Conservation (phyloP, 371 early-diverging fungal species). For the Mucor ambiguus region DNA sequence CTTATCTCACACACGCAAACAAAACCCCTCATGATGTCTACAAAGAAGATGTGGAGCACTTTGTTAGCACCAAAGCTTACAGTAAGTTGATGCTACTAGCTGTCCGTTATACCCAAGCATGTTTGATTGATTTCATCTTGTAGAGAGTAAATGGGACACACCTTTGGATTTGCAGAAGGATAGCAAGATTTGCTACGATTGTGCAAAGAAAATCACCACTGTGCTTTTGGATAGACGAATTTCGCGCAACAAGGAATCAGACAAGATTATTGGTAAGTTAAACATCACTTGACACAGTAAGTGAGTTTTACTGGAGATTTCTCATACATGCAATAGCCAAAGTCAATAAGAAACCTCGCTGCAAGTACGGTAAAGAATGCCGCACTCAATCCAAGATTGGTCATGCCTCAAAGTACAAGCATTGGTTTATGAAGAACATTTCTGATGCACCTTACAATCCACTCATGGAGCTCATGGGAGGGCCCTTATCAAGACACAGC, state of each 20-base stretch:
- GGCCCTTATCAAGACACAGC: neutral
- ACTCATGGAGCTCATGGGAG: neutral
- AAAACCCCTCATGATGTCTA: conserved; percentile 27
- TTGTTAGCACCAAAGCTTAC: conserved; percentile 18
- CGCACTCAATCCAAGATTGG: conserved; percentile 25
- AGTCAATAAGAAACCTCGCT: conserved; percentile 25
- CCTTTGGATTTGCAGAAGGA: conserved; percentile 28
- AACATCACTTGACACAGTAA: neutral
- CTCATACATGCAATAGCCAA: neutral
- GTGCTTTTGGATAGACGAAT: conserved; percentile 32
- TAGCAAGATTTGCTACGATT: conserved; percentile 40
- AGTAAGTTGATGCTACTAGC: conserved; percentile 30
- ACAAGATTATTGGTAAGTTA: conserved; percentile 23
- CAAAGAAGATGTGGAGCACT: conserved; percentile 26
- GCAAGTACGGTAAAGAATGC: conserved; percentile 52
- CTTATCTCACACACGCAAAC: conserved; percentile 24
- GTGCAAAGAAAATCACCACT: conserved; percentile 32
- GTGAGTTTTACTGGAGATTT: neutral
- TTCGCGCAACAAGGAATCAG: conserved; percentile 1
- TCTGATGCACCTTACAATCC: neutral
- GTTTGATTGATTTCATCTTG: neutral
- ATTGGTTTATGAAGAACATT: conserved; percentile 32
- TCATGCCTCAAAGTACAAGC: conserved; percentile 49
- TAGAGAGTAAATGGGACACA: conserved; percentile 40
- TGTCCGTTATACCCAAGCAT: neutral